Base-by-base conservation (phyloP, 2,329 filamentous ascomycete species). In the Fonsecaea nubica region DNA sequence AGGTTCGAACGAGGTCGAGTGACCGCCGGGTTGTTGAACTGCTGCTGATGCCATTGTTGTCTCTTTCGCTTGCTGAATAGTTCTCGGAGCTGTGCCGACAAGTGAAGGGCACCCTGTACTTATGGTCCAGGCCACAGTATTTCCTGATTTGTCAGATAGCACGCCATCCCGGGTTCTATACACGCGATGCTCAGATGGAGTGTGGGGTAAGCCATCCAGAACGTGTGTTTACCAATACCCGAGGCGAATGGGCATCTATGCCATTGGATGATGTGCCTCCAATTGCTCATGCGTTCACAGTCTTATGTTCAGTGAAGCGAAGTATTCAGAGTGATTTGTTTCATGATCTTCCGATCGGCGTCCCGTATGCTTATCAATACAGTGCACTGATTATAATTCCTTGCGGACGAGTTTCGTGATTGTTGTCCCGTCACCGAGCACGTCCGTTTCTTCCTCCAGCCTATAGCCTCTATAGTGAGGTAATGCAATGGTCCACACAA, bases 351-450 rank as follows among this genome's bases (percentile, higher is more conserved):
- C 57, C 62, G 56, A 62, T 62, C 54, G 35, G 18, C 40, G 15
- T 56, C 25, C 58, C 45, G 45, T 59, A 18, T 58, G 69, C 69
- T 71, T 71, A 71, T 69, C 66, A 71, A 71, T 67, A 65, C 66
- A 55, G 12, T 53, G 42, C 36, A 2, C 36, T 70, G 68, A 67
- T 68, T 70, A 70, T 63, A 70, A 59, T 64, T 70, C 65, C 65
- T 68, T 67, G 63, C 76, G 75, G 6, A 82, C 76, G 4, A 91
- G 78, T 67, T 82, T 86, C 0, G 87, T 91, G 59, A 92, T 83
- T 1, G 82, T 84, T 0, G 88, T 92, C 0, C 90, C 90, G 76
- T 92, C 90, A 25, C 82, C 80, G 21, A 92, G 76, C 0, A 87
- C 79, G 42, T 85, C 84, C 2, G 80, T 80, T 63, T 85, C 82